A percentile compares a stretch with the other conserved stretches of the same genome.
phyloP scores from a whole-genome alignment of 2,329 filamentous ascomycete genomes.

The Aureobasidium sp. region DNA sequence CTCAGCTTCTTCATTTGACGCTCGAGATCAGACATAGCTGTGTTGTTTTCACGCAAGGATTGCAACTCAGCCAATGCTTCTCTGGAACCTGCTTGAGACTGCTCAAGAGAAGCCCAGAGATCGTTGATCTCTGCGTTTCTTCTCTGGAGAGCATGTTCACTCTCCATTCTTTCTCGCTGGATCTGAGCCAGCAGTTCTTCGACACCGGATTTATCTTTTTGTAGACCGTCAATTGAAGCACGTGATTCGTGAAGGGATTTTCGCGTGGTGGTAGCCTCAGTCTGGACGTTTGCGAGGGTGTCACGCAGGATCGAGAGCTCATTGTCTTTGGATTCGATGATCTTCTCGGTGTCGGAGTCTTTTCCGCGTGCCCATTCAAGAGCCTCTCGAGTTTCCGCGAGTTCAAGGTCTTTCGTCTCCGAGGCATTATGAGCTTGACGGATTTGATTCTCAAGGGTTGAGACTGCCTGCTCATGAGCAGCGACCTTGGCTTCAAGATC shows the following conservation, averaged over 20 bases:
- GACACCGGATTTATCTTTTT: background rate
- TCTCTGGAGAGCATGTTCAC: background rate
- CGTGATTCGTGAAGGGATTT: background rate
- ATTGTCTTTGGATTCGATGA: background rate
- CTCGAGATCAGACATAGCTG: conserved; percentile 1
- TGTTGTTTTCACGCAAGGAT: background rate
- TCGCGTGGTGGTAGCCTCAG: background rate
- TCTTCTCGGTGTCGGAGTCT: background rate
- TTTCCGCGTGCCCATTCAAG: background rate
- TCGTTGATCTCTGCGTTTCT: conserved; percentile 11
- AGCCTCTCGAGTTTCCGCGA: background rate
- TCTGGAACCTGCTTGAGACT: conserved; percentile 6
- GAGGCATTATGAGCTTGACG: background rate
- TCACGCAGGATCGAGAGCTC: background rate
- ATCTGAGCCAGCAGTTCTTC: conserved; percentile 6
- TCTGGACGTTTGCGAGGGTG: background rate
- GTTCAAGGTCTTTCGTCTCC: background rate
- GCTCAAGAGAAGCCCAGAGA: conserved; percentile 8
- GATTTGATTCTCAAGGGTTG: background rate
- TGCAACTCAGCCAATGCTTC: conserved; percentile 7
- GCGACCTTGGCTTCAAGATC: background rate
- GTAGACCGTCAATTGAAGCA: background rate
- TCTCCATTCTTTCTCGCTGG: background rate
- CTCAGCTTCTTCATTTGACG: conserved; percentile 2
- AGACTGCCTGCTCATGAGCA: background rate